Evolutionary conservation across 768 basidiomycete genomes (phyloP).

Genomic region (Calvatia gigantea): DNA sequence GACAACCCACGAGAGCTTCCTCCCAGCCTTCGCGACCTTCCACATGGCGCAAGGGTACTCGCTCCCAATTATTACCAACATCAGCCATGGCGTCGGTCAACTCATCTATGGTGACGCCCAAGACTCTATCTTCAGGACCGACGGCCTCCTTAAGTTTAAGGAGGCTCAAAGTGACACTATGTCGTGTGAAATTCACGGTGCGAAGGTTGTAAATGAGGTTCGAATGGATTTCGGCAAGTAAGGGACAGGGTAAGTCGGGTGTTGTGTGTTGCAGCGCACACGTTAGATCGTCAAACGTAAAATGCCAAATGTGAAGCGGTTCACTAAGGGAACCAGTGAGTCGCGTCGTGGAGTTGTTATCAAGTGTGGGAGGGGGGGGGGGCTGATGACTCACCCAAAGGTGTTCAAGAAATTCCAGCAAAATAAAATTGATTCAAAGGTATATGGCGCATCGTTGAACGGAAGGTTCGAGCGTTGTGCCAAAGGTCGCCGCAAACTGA

Average conservation of each 20-base stretch:
- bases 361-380: constrained; percentile 5
- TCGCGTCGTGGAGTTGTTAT: constrained; percentile 10
- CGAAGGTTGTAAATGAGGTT: constrained; percentile 85
- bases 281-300: constrained; percentile 93
- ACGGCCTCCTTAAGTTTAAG: constrained; percentile 39
- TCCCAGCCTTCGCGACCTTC: constrained; percentile 90
- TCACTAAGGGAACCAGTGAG: constrained; percentile 45
- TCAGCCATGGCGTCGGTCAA: constrained; percentile 71
- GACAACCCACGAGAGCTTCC: constrained; percentile 81
- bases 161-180: constrained; percentile 71
- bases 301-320: constrained; percentile 82
- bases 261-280: constrained; percentile 76
- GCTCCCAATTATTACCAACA: constrained; percentile 85
- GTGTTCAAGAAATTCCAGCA: constrained; percentile 93
- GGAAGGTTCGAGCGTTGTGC: constrained; percentile 63
- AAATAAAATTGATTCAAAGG: constrained; percentile 86
- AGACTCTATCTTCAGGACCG: constrained; percentile 34
- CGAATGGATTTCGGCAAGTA: constrained; percentile 88
- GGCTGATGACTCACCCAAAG: constrained; percentile 71
- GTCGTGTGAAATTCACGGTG: constrained; percentile 75
- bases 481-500: constrained; percentile 61
- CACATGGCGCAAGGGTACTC: constrained; percentile 63
- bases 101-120: constrained; percentile 61
- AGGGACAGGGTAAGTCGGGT: constrained; percentile 62
- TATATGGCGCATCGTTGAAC: constrained; percentile 57